phyloP scores from a whole-genome alignment of 129 eudicot genomes.

The Erigeron canadensis region DNA sequence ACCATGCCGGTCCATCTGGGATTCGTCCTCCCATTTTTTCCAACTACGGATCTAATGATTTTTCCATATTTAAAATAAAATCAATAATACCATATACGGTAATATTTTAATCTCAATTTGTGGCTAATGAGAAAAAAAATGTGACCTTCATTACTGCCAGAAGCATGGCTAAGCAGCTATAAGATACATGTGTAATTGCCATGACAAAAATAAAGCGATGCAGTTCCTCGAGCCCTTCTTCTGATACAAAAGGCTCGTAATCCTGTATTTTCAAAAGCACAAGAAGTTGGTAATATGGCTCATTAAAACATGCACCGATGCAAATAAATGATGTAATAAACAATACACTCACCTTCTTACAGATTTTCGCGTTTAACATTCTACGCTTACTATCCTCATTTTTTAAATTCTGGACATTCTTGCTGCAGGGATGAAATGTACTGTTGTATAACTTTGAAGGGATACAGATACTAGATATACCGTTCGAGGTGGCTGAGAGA shows the following conservation, averaged over 20 bases:
- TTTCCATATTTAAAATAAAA: slow-evolving; percentile 4
- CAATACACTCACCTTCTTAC: slow-evolving; percentile 52
- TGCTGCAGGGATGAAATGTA: slow-evolving; percentile 88
- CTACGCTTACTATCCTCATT: slow-evolving; percentile 39
- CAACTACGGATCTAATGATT: slow-evolving; percentile 68
- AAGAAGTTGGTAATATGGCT: neutral
- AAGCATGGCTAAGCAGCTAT: slow-evolving; percentile 94
- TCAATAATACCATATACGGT: neutral
- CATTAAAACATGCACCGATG: neutral
- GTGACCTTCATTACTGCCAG: slow-evolving; percentile 81
- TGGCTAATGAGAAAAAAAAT: neutral
- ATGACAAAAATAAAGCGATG: slow-evolving; percentile 87
- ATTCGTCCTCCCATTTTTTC: slow-evolving; percentile 92
- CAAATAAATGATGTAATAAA: neutral
- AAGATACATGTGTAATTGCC: slow-evolving; percentile 81
- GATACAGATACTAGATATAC: slow-evolving; percentile 81
- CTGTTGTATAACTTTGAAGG: slow-evolving; percentile 70
- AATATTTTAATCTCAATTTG: neutral
- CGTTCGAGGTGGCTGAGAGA: slow-evolving; percentile 82
- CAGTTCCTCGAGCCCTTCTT: slow-evolving; percentile 92
- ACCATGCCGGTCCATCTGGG: slow-evolving; percentile 69
- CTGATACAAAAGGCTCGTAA: slow-evolving; percentile 76
- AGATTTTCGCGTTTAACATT: slow-evolving; percentile 42
- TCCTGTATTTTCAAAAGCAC: slow-evolving; percentile 37
- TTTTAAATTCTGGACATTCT: slow-evolving; percentile 39